A percentile compares a stretch with the other conserved stretches of the same genome.
Conservation (phyloP, 805 yeast species). For the Cyberlindnera japonica region DNA sequence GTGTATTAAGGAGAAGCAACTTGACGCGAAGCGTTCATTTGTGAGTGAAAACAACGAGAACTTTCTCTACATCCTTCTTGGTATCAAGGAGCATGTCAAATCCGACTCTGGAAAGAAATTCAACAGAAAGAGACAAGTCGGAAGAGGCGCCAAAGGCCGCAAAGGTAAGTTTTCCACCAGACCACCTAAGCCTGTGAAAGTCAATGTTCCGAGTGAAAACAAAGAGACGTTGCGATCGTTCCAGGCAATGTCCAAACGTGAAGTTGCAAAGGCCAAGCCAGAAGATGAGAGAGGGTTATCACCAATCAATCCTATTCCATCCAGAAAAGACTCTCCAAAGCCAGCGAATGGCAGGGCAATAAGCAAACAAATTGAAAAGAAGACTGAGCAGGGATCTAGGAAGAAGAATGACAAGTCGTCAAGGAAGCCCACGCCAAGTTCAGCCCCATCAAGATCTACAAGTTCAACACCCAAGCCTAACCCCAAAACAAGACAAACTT, state of each 20-base stretch:
- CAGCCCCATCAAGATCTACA: background rate
- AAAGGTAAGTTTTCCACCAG: conserved; percentile 9
- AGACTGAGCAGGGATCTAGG: background rate
- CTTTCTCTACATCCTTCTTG: conserved; percentile 45
- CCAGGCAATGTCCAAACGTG: conserved; percentile 31
- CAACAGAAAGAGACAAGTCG: conserved; percentile 33
- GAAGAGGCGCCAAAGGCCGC: conserved; percentile 29
- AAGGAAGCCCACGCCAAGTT: background rate
- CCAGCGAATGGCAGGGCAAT: background rate
- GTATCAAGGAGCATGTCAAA: conserved; percentile 39
- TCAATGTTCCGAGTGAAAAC: conserved; percentile 40
- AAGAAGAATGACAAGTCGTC: background rate
- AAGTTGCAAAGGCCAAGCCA: conserved; percentile 18
- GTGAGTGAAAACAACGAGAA: conserved; percentile 44
- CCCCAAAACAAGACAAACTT: background rate
- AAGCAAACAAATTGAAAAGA: background rate
- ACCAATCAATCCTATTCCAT: too few relatives aligned
- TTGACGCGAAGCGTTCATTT: conserved; percentile 22
- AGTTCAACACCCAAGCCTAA: background rate
- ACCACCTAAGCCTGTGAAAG: conserved; percentile 24
- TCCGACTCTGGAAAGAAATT: conserved; percentile 10
- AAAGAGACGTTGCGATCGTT: conserved; percentile 36
- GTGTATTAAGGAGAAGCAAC: conserved; percentile 34
- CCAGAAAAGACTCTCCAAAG: too few relatives aligned
- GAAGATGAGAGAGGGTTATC: conserved; percentile 17